A percentile compares a stretch with the other conserved stretches of the same genome.
Evolutionary conservation across 371 early-diverging fungal species (phyloP).

Genomic region (Actinomucor elegans): DNA sequence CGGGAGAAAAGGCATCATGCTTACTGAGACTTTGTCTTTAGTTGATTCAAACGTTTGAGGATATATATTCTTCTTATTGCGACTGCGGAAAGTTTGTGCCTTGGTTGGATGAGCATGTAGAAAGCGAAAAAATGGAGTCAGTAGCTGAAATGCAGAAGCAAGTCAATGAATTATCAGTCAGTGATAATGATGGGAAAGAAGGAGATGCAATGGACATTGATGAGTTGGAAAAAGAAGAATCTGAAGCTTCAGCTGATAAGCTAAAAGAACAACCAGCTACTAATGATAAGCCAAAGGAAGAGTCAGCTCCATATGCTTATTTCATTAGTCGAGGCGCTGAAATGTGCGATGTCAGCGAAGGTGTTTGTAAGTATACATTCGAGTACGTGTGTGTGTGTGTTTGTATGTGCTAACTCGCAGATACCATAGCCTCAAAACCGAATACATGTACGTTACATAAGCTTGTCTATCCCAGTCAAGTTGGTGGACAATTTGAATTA

Average conservation of each 20-base stretch:
- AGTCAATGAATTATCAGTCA: constrained; percentile 5
- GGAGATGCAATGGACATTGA: too few species aligned
- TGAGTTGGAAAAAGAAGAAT: too few species aligned
- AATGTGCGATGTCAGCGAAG: constrained; percentile 80
- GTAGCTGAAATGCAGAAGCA: background rate
- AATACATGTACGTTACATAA: constrained; percentile 83
- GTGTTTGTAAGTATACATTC: constrained; percentile 65
- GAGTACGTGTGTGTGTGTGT: constrained; percentile 72
- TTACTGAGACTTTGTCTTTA: constrained; percentile 19
- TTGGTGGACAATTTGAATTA: constrained; percentile 69
- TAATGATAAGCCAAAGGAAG: background rate
- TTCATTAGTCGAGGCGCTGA: constrained; percentile 88
- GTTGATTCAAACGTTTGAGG: constrained; percentile 79
- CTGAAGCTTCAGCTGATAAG: background rate
- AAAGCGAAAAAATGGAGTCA: too few species aligned
- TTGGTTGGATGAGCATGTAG: constrained; percentile 52
- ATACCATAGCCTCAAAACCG: constrained; percentile 65
- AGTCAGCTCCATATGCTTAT: constrained; percentile 53
- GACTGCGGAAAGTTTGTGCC: constrained; percentile 86
- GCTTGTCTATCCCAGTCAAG: constrained; percentile 70
- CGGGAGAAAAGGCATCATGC: too few species aligned
- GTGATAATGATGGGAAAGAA: constrained; percentile 4
- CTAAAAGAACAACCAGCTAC: constrained; percentile 9
- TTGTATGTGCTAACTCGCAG: background rate
- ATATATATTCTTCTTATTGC: constrained; percentile 85